Percentiles rank a stretch among this genome's conserved stretches.
Conservation (phyloP, 1,139 yeast genomes). For the Geotrichum siamense region DNA sequence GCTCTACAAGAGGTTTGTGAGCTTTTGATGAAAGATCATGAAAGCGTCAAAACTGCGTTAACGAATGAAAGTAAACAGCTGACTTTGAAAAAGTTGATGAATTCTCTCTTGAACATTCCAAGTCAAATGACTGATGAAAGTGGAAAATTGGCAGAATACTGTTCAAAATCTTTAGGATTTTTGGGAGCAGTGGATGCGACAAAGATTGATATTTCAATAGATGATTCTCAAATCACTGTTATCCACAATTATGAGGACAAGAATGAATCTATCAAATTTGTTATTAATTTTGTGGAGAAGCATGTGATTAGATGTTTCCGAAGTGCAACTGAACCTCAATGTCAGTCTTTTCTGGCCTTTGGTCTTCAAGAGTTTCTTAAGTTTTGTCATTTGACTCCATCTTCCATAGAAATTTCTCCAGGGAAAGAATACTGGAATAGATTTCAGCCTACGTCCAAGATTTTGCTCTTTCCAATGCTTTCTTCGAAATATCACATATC, state of each 20-base stretch:
- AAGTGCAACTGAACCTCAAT: constrained; percentile 82
- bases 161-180: constrained; percentile 65
- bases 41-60: constrained; percentile 38
- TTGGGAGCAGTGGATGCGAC: constrained; percentile 76
- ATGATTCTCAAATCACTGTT: constrained; percentile 43
- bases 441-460: constrained; percentile 60
- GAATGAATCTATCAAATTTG: constrained; percentile 57
- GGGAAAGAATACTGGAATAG: constrained; percentile 45
- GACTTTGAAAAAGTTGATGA: constrained; percentile 42
- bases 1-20: constrained; percentile 60
- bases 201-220: constrained; percentile 46
- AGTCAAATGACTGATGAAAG: constrained; percentile 39
- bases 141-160: constrained; percentile 44
- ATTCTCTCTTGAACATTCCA: constrained; percentile 49
- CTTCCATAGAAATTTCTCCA: constrained; percentile 11
- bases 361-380: constrained; percentile 83
- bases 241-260: constrained; percentile 55
- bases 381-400: constrained; percentile 48
- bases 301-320: constrained; percentile 74
- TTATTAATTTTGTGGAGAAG: constrained; percentile 58
- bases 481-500: constrained; percentile 63
- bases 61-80: constrained; percentile 28
- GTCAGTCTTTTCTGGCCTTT: constrained; percentile 77
- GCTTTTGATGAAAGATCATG: constrained; percentile 45
- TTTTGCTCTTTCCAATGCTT: constrained; percentile 69